A percentile compares a stretch with the other conserved stretches of the same genome.
These are phyloP conservation scores for Ganoderma sinense DNA, from an alignment of 1,284 basidiomycete genomes.

Conservation along the genomic window DNA sequence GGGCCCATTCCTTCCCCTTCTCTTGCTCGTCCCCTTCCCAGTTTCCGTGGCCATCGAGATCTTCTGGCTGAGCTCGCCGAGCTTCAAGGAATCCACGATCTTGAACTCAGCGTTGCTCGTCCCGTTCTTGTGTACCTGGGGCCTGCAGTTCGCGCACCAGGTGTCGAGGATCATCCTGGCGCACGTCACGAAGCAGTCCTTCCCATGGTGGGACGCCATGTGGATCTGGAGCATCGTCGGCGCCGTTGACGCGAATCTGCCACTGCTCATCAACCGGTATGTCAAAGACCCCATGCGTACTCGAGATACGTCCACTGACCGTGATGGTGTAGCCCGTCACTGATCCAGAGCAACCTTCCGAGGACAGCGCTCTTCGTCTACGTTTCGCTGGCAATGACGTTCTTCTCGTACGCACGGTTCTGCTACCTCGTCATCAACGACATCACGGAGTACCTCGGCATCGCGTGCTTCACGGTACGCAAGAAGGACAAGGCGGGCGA, in stretches of 20 bases:
- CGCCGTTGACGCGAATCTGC: slow-evolving; percentile 85
- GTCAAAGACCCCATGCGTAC: slow-evolving; percentile 34
- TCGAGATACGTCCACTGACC: slow-evolving; percentile 3
- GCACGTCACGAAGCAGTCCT: slow-evolving; percentile 86
- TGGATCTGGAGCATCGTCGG: slow-evolving; percentile 86
- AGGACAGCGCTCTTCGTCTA: slow-evolving; percentile 75
- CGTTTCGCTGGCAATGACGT: slow-evolving; percentile 70
- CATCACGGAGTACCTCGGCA: slow-evolving; percentile 87
- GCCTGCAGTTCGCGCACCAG: slow-evolving; percentile 84
- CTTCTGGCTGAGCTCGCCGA: slow-evolving; percentile 80
- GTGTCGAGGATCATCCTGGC: slow-evolving; percentile 94
- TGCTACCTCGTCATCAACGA: slow-evolving; percentile 84
- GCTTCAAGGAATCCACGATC: slow-evolving; percentile 61
- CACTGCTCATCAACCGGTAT: slow-evolving; percentile 71
- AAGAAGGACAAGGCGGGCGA: slow-evolving; percentile 80
- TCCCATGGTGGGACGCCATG: slow-evolving; percentile 90
- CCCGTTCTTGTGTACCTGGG: slow-evolving; percentile 92
- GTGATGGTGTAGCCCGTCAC: slow-evolving; percentile 54
- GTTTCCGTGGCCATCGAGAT: slow-evolving; percentile 76
- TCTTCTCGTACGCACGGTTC: slow-evolving; percentile 82
- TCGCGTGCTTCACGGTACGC: slow-evolving; percentile 89
- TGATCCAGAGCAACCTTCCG: slow-evolving; percentile 71
- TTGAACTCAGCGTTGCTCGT: slow-evolving; percentile 76
- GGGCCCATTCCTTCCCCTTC: slow-evolving; percentile 63
- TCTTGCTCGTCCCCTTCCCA: slow-evolving; percentile 84